These are phyloP conservation scores for Skeletonema grethae DNA, from an alignment of 108 stramenopile genomes.

Conservation along the genomic window DNA sequence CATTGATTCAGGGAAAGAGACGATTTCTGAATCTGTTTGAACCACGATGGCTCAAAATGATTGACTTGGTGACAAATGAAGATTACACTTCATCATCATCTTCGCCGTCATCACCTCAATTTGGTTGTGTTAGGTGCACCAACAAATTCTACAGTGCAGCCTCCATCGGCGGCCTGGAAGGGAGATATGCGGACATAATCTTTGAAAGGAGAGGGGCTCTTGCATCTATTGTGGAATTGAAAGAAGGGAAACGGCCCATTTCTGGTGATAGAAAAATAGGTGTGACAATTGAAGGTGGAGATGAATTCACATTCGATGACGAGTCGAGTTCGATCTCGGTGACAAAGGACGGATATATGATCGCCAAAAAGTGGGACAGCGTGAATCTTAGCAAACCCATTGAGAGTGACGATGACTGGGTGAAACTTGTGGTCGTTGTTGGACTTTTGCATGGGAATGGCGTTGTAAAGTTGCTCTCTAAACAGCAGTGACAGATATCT, in stretches of 20 bases:
- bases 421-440: slow-evolving; percentile 54
- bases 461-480: slow-evolving; percentile 41
- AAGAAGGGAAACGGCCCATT: slow-evolving; percentile 49
- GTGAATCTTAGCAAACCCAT: neutral
- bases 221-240: slow-evolving; percentile 36
- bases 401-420: slow-evolving; percentile 11
- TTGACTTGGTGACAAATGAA: slow-evolving; percentile 32
- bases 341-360: slow-evolving; percentile 51
- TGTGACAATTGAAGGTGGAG: slow-evolving; percentile 44
- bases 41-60: slow-evolving; percentile 69
- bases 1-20: slow-evolving; percentile 35
- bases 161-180: slow-evolving; percentile 43
- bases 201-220: slow-evolving; percentile 49
- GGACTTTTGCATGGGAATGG: slow-evolving; percentile 64
- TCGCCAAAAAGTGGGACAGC: slow-evolving; percentile 18
- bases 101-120: neutral
- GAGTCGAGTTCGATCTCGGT: slow-evolving; percentile 29
- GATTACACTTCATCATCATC: neutral
- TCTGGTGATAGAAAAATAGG: slow-evolving; percentile 55
- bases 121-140: slow-evolving; percentile 58
- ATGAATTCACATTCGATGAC: slow-evolving; percentile 39
- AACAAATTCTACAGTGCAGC: slow-evolving; percentile 67
- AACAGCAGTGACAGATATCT: neutral
- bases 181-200: slow-evolving; percentile 59
- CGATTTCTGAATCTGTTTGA: slow-evolving; percentile 58